phyloP scores from a whole-genome alignment of 1,139 yeast genomes.

The Wickerhamiella infanticola region DNA sequence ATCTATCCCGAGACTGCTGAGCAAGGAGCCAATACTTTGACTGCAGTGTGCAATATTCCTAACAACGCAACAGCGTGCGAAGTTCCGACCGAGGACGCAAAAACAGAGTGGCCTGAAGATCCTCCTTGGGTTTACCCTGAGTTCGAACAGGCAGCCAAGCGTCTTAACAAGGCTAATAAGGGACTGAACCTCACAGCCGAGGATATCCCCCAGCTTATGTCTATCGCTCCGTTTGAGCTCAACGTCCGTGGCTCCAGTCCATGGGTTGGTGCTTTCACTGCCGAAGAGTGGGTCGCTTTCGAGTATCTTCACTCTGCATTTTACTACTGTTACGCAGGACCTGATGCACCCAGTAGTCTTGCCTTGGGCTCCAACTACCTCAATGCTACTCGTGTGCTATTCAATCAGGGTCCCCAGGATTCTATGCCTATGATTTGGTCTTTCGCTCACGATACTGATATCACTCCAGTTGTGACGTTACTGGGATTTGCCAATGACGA shows the following conservation, averaged over 20 bases:
- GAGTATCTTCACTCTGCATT: constrained; percentile 32
- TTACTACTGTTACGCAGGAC: constrained; percentile 36
- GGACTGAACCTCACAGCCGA: constrained; percentile 27
- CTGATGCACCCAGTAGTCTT: constrained; percentile 32
- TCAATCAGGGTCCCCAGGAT: constrained; percentile 26
- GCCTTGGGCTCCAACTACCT: constrained; percentile 35
- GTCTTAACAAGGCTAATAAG: constrained; percentile 25
- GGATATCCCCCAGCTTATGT: constrained; percentile 30
- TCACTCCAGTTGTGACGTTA: constrained; percentile 31
- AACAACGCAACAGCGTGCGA: constrained; percentile 3
- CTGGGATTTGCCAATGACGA: constrained; percentile 29
- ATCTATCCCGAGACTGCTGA: constrained; percentile 18
- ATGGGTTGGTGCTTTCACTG: constrained; percentile 37
- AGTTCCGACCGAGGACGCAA: constrained; percentile 2
- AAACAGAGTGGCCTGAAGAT: constrained; percentile 1
- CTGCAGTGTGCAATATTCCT: constrained; percentile 8
- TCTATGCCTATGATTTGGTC: constrained; percentile 21
- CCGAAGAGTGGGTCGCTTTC: constrained; percentile 32
- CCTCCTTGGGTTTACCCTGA: constrained; percentile 16
- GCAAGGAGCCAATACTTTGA: constrained; percentile 24
- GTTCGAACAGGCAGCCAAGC: constrained; percentile 24
- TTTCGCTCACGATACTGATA: constrained; percentile 41
- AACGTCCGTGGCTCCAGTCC: constrained; percentile 34
- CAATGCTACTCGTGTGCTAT: constrained; percentile 34
- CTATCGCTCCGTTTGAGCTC: constrained; percentile 40